Conservation (phyloP, 2,329 filamentous ascomycete genomes). For the Trichophyton benhamiae region DNA sequence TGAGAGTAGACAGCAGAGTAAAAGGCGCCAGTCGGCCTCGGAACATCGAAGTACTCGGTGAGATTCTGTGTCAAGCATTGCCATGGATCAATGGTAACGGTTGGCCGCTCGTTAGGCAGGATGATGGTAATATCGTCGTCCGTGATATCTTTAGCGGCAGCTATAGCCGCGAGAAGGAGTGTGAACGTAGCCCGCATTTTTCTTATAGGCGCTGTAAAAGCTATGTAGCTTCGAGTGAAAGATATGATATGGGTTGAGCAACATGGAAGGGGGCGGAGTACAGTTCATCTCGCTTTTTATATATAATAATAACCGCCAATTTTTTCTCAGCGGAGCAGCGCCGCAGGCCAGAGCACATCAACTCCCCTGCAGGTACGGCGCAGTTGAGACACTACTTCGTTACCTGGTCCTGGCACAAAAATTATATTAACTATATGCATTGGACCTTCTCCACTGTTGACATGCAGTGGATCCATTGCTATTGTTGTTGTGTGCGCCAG, state of each 20-base stretch:
- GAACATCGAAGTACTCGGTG: conserved; percentile 4
- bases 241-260: neutral
- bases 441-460: neutral
- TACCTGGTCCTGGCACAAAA: neutral
- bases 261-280: neutral
- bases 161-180: neutral
- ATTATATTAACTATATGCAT: neutral
- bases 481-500: neutral
- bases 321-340: neutral
- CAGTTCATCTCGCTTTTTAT: neutral
- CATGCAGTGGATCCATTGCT: neutral
- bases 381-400: neutral
- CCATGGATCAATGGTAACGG: conserved; percentile 2
- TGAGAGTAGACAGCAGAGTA: neutral
- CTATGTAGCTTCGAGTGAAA: neutral
- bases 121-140: neutral
- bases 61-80: conserved; percentile 5
- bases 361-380: neutral
- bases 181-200: neutral
- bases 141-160: neutral
- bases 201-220: neutral
- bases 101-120: neutral
- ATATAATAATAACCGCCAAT: neutral
- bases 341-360: neutral
- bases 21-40: conserved; percentile 3